A percentile compares a stretch with the other conserved stretches of the same genome.
These are phyloP conservation scores for Aethionema arabicum DNA, from an alignment of 345 rosid genomes.

Conservation along the genomic window DNA sequence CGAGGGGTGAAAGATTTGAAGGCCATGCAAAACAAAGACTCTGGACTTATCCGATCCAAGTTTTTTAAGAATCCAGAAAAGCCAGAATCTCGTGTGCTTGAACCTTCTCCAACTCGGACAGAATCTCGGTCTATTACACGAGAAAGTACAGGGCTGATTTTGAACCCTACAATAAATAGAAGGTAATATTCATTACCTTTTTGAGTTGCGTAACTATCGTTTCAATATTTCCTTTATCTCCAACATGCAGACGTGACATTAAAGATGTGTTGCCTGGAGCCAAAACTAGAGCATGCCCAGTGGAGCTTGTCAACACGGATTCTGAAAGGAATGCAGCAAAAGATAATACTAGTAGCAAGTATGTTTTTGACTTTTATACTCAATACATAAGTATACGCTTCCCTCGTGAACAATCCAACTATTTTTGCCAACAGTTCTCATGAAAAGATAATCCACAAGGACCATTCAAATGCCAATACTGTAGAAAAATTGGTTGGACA, in stretches of 20 bases:
- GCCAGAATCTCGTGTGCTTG: constrained; percentile 33
- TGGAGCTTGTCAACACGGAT: constrained; percentile 36
- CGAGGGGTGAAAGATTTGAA: constrained; percentile 27
- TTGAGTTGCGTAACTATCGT: background rate
- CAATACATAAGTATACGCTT: constrained; percentile 9
- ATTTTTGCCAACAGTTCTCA: constrained; percentile 20
- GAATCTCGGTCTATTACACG: constrained; percentile 35
- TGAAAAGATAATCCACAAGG: constrained; percentile 38
- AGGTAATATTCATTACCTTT: constrained; percentile 11
- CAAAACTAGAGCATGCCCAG: constrained; percentile 28
- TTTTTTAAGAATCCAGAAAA: constrained; percentile 40
- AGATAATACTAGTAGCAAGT: constrained; percentile 40
- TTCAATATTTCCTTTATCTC: constrained; percentile 4
- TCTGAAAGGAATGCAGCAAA: constrained; percentile 34
- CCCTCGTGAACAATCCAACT: constrained; percentile 9
- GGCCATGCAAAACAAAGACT: constrained; percentile 37
- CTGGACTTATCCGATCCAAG: constrained; percentile 41
- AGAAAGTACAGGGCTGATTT: constrained; percentile 31
- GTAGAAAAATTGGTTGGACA: constrained; percentile 36
- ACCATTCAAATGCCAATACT: constrained; percentile 30
- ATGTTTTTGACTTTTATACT: constrained; percentile 15
- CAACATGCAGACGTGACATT: constrained; percentile 37
- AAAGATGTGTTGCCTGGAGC: constrained; percentile 35
- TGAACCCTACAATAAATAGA: constrained; percentile 26
- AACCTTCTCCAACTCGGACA: constrained; percentile 32